These are phyloP conservation scores for Eimeria necatrix DNA, from an alignment of 169 alveolate genomes.

Conservation along the genomic window DNA sequence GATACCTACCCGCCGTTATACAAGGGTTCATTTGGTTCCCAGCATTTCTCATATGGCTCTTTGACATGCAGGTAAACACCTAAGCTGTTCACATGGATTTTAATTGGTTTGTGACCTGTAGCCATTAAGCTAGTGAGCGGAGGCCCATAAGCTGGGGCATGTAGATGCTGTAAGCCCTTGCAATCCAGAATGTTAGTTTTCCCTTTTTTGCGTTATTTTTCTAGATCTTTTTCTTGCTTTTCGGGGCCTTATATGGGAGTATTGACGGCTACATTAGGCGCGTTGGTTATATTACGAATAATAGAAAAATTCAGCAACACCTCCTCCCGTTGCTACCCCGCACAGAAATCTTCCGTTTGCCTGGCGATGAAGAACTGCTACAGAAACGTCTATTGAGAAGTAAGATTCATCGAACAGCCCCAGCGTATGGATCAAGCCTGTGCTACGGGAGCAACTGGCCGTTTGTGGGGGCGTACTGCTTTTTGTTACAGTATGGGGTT, in stretches of 20 bases:
- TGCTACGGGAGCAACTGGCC: no score
- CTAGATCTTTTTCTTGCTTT: conserved; percentile 73
- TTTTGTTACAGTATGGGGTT: no score
- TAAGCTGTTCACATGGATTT: not conserved
- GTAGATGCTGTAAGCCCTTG: no score
- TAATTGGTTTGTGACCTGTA: not conserved
- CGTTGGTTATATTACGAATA: conserved; percentile 74
- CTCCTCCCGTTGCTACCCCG: conserved; percentile 77
- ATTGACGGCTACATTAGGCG: conserved; percentile 77
- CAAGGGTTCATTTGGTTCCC: conserved; percentile 72
- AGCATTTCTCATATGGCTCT: conserved; percentile 79
- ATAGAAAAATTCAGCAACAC: conserved; percentile 76
- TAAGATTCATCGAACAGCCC: not conserved
- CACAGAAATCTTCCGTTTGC: conserved; percentile 14
- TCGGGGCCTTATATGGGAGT: conserved; percentile 77
- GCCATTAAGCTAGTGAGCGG: not conserved
- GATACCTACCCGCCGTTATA: conserved; percentile 28
- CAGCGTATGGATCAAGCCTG: not conserved
- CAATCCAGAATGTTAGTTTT: not conserved
- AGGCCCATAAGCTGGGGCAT: not conserved
- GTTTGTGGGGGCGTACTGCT: no score
- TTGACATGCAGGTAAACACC: conserved; percentile 76
- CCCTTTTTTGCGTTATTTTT: not conserved
- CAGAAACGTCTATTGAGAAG: not conserved
- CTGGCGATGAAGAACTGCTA: not conserved